These are phyloP conservation scores for Debaryomycetaceae sp. DNA, from an alignment of 1,139 yeast genomes.

Conservation along the genomic window DNA sequence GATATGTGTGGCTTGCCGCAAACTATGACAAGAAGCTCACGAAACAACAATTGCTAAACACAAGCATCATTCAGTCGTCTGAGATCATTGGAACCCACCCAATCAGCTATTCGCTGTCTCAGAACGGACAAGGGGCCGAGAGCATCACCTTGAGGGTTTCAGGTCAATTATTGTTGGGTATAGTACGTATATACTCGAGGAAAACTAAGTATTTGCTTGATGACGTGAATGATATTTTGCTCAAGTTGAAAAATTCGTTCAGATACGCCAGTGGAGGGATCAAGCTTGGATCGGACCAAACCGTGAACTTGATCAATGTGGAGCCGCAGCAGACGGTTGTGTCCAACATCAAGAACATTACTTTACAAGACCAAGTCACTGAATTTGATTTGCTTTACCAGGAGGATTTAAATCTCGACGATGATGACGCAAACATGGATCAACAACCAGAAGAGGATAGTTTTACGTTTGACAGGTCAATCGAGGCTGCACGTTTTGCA, in stretches of 20 bases:
- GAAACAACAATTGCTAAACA: constrained; percentile 68
- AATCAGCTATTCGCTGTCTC: constrained; percentile 9
- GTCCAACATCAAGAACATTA: constrained; percentile 52
- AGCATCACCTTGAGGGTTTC: constrained; percentile 77
- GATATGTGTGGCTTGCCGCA: constrained; percentile 93
- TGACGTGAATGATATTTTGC: constrained; percentile 77
- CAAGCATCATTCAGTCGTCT: constrained; percentile 70
- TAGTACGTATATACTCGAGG: constrained; percentile 81
- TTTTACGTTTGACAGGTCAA: constrained; percentile 42
- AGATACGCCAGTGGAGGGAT: constrained; percentile 36
- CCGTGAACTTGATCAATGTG: constrained; percentile 32
- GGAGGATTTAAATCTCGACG: constrained; percentile 59
- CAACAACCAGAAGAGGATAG: constrained; percentile 13
- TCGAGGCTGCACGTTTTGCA: constrained; percentile 55
- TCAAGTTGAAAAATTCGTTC: constrained; percentile 74
- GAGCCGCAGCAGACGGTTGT: constrained; percentile 51
- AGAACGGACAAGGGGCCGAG: constrained; percentile 4
- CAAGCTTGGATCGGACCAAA: constrained; percentile 27
- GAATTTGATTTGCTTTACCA: constrained; percentile 69
- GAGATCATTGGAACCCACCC: constrained; percentile 37
- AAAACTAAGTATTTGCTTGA: constrained; percentile 82
- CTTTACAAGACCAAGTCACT: constrained; percentile 75
- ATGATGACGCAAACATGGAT: constrained; percentile 10
- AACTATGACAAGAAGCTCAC: constrained; percentile 79
- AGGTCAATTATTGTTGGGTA: constrained; percentile 85